Evolutionary conservation across 495 filamentous ascomycete species (phyloP).

Genomic region (Rostrohypoxylon terebratum): DNA sequence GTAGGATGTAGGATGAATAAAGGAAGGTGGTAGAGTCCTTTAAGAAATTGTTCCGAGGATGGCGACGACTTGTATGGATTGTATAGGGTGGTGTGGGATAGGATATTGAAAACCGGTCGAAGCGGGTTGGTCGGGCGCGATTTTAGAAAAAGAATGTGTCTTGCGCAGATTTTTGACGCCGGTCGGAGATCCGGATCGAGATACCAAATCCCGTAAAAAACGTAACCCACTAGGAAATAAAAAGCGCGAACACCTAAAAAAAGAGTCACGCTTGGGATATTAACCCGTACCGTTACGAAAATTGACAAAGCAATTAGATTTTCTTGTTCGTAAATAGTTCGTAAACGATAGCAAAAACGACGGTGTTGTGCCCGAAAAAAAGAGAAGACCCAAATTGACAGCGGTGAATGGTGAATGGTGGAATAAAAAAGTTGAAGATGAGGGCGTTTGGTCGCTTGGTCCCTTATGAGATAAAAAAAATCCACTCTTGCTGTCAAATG

Average conservation of each 20-base stretch:
- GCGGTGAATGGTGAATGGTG: constrained; percentile 13
- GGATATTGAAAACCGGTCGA: constrained; percentile 11
- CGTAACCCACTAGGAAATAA: constrained; percentile 2
- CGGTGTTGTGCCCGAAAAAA: constrained; percentile 25
- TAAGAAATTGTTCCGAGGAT: neutral
- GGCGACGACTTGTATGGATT: neutral
- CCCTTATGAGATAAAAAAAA: constrained; percentile 33
- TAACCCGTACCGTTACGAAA: constrained; percentile 4
- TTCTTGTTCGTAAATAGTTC: constrained; percentile 7
- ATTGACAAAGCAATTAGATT: constrained; percentile 19
- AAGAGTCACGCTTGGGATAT: constrained; percentile 10
- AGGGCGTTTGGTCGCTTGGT: constrained; percentile 5
- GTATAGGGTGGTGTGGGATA: neutral
- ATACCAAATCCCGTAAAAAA: constrained; percentile 25
- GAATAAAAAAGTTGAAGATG: constrained; percentile 11
- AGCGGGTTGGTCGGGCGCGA: constrained; percentile 9
- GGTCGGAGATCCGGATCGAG: constrained; percentile 43
- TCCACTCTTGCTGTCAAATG: constrained; percentile 25
- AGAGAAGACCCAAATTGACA: neutral
- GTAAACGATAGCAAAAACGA: constrained; percentile 27
- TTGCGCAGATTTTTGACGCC: constrained; percentile 17
- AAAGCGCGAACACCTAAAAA: constrained; percentile 28
- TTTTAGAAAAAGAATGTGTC: neutral
- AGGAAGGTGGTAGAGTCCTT: constrained; percentile 3
- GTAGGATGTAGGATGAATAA: constrained; percentile 1